Conservation (phyloP, 2,329 filamentous ascomycete species). For the Aphanoascus verrucosus region DNA sequence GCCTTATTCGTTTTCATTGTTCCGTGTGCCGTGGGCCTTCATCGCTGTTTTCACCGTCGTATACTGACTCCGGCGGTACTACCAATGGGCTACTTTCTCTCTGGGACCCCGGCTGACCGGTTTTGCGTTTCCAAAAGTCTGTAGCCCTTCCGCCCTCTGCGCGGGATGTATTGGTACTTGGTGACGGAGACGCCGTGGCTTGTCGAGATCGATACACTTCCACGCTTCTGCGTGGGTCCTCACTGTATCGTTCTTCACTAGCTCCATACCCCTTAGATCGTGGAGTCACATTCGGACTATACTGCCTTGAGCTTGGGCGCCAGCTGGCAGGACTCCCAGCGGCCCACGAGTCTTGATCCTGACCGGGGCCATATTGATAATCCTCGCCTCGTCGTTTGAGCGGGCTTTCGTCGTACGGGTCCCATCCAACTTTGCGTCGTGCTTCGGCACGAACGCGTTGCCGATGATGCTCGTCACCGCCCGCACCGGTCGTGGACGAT, state of each 20-base stretch:
- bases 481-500: slow-evolving; percentile 54
- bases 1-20: too few species aligned
- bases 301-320: neutral
- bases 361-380: slow-evolving; percentile 42
- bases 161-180: neutral
- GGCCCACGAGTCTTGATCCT: slow-evolving; percentile 15
- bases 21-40: neutral
- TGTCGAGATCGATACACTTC: neutral
- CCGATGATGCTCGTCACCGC: slow-evolving; percentile 50
- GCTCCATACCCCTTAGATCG: neutral
- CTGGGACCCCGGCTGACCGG: neutral
- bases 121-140: neutral
- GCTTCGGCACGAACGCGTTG: slow-evolving; percentile 52
- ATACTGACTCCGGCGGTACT: neutral
- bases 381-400: slow-evolving; percentile 56
- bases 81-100: neutral
- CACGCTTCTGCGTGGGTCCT: neutral
- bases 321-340: slow-evolving; percentile 5
- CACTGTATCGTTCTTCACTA: neutral
- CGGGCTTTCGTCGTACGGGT: slow-evolving; percentile 61
- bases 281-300: neutral
- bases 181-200: slow-evolving; percentile 2
- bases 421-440: slow-evolving; percentile 53
- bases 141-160: neutral
- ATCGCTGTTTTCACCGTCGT: neutral